Evolutionary conservation across 2,329 filamentous ascomycete species (phyloP).

Genomic region (Sporothrix variecibatus): DNA sequence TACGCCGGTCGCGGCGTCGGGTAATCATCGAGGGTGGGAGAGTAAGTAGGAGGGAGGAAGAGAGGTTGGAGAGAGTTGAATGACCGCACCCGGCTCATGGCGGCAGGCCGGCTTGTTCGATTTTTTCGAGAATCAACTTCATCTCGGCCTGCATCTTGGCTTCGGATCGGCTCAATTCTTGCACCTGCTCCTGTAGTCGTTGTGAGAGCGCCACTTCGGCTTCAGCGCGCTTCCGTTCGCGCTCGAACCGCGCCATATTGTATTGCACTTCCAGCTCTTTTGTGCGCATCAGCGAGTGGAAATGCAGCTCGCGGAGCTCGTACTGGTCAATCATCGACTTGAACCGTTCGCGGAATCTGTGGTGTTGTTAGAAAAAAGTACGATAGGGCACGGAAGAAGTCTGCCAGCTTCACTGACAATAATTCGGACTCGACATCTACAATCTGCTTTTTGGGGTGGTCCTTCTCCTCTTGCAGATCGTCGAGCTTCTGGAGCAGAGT

Average conservation of each 20-base stretch:
- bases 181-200: constrained; percentile 86
- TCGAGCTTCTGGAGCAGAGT: constrained; percentile 81
- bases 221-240: constrained; percentile 86
- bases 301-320: constrained; percentile 91
- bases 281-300: constrained; percentile 85
- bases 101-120: constrained; percentile 81
- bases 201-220: constrained; percentile 76
- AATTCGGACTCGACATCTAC: constrained; percentile 88
- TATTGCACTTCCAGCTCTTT: constrained; percentile 96
- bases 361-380: constrained; percentile 26
- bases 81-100: constrained; percentile 18
- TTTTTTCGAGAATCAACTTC: constrained; percentile 98
- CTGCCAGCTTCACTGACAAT: constrained; percentile 47
- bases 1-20: background rate
- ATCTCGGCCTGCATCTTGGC: constrained; percentile 90
- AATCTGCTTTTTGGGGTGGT: constrained; percentile 76
- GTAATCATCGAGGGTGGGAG: background rate
- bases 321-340: constrained; percentile 97
- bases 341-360: constrained; percentile 79
- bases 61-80: background rate
- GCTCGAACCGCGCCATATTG: constrained; percentile 83
- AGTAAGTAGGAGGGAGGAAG: background rate
- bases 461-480: constrained; percentile 83
- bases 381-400: too few species aligned
- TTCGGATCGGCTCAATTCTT: constrained; percentile 95